Evolutionary conservation across 2,329 filamentous ascomycete genomes (phyloP).

Genomic region (Curvularia sp.): DNA sequence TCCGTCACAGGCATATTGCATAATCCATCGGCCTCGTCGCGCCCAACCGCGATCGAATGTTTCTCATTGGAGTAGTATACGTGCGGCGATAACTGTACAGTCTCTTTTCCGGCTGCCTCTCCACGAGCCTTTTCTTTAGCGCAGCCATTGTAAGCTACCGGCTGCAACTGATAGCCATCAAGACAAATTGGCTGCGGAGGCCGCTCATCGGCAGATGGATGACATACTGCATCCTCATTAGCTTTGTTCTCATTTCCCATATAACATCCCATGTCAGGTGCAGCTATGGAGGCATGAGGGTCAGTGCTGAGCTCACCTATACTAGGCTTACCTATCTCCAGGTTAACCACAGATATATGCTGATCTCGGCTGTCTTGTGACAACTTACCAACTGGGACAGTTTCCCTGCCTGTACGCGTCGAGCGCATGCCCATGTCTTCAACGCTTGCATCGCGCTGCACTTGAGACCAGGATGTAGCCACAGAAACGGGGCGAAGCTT

Average conservation of each 20-base stretch:
- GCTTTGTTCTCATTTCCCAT: too few relatives aligned
- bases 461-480: constrained; percentile 2
- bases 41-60: background rate
- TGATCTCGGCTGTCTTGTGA: background rate
- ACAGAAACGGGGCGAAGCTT: background rate
- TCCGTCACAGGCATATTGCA: background rate
- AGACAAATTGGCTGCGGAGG: background rate
- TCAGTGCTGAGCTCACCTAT: too few relatives aligned
- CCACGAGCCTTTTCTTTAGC: background rate
- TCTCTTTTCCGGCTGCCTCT: background rate
- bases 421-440: background rate
- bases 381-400: background rate
- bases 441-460: constrained; percentile 1
- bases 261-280: too few relatives aligned
- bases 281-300: background rate
- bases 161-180: background rate
- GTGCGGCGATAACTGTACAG: too few relatives aligned
- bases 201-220: background rate
- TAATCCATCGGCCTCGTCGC: background rate
- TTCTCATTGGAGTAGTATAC: background rate
- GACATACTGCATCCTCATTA: background rate
- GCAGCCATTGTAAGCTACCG: background rate
- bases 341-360: too few relatives aligned
- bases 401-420: background rate
- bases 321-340: background rate